Evolutionary conservation across 148 eudicot species (phyloP), one percentile per base, ranked within the genome.

Genomic region (Agrostemma githago): DNA sequence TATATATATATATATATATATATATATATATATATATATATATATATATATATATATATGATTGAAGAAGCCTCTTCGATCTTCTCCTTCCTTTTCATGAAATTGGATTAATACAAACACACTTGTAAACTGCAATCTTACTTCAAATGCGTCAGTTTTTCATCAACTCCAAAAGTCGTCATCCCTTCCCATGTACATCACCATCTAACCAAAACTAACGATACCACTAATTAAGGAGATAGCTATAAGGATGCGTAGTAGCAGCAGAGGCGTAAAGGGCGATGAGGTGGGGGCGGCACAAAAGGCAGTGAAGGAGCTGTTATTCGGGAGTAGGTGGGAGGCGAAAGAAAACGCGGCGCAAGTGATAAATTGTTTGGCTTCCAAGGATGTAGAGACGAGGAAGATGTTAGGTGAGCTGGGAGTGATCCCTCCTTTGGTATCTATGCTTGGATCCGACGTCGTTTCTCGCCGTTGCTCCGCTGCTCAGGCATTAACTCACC

Each of bases 241-340:
- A 8, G 15, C 34, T 20, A 10, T 5, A 10, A 44, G 9, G 51
- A 44, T 44, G 51, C 51, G 51, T 26, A 26, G 34, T 26, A 26
- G 34, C 34, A 26, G 34, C 1, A 26, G 34, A 26, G 34, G 34
- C 34, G 34, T 26, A 26, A 68, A 63, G 0, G 77, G 73, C 16
- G 63, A 16, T 57, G 76, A 76, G 5, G 66, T 53, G 74, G 79
- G 70, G 76, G 72, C 60, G 75, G 17, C 88, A 83, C 89, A 82
- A 44, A 91, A 73, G 74, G 82, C 92, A 1, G 98, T 93, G 62
- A 93, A 93, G 84, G 84, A 75, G 82, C 85, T 93, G 17, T 85
- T 86, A 37, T 93, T 93, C 60, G 98, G 98, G 71, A 86, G 72
- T 10, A 81, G 88, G 87, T 82, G 88, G 87, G 91, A 91, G 59